A percentile compares a stretch with the other conserved stretches of the same genome.
phyloP scores from a whole-genome alignment of 2,329 filamentous ascomycete genomes.

The Nothopassalora personata region DNA sequence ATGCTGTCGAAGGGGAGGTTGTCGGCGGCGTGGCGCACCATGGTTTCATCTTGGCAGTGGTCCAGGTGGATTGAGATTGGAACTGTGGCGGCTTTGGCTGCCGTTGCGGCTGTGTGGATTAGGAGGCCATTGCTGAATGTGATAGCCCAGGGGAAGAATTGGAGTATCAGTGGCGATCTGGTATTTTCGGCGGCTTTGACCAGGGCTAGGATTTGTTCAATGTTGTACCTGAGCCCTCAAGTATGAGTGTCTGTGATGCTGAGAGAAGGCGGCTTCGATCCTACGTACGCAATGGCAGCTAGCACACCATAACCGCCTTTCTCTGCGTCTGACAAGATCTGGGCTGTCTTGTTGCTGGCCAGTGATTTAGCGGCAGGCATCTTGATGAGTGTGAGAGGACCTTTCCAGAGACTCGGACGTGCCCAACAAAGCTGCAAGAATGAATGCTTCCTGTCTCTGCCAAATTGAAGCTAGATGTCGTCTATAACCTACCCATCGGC shows the following conservation, averaged over 20 bases:
- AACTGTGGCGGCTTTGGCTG: conserved; percentile 21
- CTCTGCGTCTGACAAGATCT: conserved; percentile 20
- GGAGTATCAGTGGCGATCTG: conserved; percentile 25
- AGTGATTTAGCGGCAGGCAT: not conserved
- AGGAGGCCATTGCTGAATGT: conserved; percentile 25
- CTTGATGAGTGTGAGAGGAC: not conserved
- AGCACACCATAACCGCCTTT: conserved; percentile 21
- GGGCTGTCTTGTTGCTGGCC: conserved; percentile 25
- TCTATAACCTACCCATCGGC: not conserved
- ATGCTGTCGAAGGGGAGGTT: conserved; percentile 29
- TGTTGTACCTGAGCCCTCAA: conserved; percentile 14
- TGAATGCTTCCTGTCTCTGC: not conserved
- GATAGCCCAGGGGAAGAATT: conserved; percentile 30
- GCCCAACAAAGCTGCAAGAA: not conserved
- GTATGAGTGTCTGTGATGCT: not conserved
- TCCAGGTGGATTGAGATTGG: conserved; percentile 30
- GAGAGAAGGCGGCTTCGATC: not conserved
- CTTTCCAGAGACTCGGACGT: not conserved
- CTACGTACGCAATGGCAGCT: conserved; percentile 21
- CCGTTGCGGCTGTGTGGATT: conserved; percentile 23
- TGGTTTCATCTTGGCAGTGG: conserved; percentile 24
- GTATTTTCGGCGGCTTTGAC: conserved; percentile 28
- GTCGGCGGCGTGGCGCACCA: conserved; percentile 20
- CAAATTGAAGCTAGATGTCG: not conserved
- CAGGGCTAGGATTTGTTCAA: conserved; percentile 27